phyloP scores from a whole-genome alignment of 2,329 filamentous ascomycete genomes.

The Cladophialophora yegresii region DNA sequence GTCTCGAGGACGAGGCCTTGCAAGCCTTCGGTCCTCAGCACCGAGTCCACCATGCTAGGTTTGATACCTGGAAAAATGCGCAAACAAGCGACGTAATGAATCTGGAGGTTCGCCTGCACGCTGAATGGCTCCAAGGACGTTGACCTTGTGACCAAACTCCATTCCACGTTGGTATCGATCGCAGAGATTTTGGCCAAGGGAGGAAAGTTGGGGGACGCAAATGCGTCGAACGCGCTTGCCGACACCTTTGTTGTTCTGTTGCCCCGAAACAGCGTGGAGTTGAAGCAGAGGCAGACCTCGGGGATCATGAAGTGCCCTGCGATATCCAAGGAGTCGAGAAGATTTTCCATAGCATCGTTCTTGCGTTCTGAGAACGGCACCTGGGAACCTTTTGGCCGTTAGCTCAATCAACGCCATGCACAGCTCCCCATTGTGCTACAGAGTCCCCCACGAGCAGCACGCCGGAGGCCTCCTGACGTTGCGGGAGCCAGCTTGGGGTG shows the following conservation, averaged over 20 bases:
- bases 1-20: constrained; percentile 85
- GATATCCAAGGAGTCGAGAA: constrained; percentile 80
- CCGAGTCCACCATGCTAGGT: constrained; percentile 87
- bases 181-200: constrained; percentile 81
- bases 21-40: constrained; percentile 73
- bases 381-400: constrained; percentile 58
- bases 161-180: constrained; percentile 76
- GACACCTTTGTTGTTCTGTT: constrained; percentile 88
- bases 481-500: background rate
- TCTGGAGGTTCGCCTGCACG: constrained; percentile 75
- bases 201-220: constrained; percentile 81
- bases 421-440: background rate
- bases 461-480: background rate
- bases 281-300: constrained; percentile 92
- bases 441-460: background rate
- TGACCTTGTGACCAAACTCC: constrained; percentile 74
- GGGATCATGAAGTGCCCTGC: constrained; percentile 91
- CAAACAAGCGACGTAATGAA: constrained; percentile 83
- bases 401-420: background rate
- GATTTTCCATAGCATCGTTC: constrained; percentile 87
- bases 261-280: constrained; percentile 84
- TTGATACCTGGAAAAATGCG: constrained; percentile 91
- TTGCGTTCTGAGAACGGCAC: constrained; percentile 88
- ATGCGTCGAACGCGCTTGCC: constrained; percentile 81
- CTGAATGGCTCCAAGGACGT: constrained; percentile 72